These are phyloP conservation scores for Neospora caninum DNA, from an alignment of 169 alveolate species.

Conservation along the genomic window DNA sequence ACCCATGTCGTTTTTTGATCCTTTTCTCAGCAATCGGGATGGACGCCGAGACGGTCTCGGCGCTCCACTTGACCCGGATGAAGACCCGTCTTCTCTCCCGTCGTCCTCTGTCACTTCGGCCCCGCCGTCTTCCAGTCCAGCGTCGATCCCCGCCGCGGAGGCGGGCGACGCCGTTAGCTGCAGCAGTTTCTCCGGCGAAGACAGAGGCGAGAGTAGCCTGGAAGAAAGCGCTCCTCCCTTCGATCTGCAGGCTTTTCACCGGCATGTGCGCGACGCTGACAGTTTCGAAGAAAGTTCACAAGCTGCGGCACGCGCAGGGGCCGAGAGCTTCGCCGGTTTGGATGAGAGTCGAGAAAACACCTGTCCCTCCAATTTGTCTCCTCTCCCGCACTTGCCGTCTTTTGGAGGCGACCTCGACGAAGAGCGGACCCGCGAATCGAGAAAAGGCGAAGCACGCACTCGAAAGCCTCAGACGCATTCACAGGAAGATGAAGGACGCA, in stretches of 20 bases:
- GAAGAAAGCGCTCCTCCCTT: not conserved
- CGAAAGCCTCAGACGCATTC: no score
- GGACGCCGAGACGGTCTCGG: not conserved
- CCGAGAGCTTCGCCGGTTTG: not conserved
- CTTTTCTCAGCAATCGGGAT: not conserved
- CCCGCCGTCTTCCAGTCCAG: not conserved
- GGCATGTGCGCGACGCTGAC: not conserved
- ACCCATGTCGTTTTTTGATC: slow-evolving; percentile 8
- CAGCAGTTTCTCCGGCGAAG: not conserved
- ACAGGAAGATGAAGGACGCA: no score
- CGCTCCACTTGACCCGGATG: not conserved
- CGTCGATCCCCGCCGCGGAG: not conserved
- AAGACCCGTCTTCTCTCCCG: not conserved
- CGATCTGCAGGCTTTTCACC: slow-evolving; percentile 14
- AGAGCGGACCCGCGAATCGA: not conserved
- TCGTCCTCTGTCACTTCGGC: no score
- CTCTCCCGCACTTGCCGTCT: no score
- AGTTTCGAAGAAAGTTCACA: not conserved
- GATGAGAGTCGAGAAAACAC: no score
- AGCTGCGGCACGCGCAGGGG: not conserved
- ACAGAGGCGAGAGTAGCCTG: not conserved
- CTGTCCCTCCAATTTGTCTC: no score
- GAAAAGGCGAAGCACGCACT: not conserved
- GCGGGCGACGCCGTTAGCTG: not conserved
- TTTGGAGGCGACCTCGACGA: not conserved